Conservation (phyloP, 1,139 yeast genomes). For the Arxiozyma telluris region DNA sequence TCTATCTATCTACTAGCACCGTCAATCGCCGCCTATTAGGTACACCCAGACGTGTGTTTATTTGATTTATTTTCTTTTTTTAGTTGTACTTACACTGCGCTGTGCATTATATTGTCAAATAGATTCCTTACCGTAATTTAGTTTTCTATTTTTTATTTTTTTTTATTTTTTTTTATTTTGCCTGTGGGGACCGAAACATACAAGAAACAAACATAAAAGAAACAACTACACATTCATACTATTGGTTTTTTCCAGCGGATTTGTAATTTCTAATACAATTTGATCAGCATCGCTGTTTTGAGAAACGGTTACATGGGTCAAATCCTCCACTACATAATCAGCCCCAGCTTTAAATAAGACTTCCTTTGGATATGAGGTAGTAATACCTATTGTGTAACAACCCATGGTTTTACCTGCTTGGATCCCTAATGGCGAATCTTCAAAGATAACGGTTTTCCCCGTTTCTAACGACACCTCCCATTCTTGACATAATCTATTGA, state of each 20-base stretch:
- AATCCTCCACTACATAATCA: slow-evolving; percentile 60
- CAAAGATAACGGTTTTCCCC: slow-evolving; percentile 54
- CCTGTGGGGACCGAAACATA: no score
- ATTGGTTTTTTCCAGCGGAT: slow-evolving; percentile 2
- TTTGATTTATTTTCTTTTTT: no score
- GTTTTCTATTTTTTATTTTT: no score
- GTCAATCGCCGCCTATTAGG: no score
- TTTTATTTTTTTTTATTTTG: no score
- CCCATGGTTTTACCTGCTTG: slow-evolving; percentile 72
- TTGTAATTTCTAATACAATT: slow-evolving; percentile 18
- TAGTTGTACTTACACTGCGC: background rate
- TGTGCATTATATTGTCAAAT: no score
- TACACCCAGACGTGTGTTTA: no score
- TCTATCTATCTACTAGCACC: background rate
- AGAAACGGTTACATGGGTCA: slow-evolving; percentile 36
- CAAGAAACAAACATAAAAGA: background rate
- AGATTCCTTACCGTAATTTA: background rate
- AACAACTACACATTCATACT: no score
- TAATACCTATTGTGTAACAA: slow-evolving; percentile 64
- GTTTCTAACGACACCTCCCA: slow-evolving; percentile 28
- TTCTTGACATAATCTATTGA: slow-evolving; percentile 43
- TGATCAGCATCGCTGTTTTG: slow-evolving; percentile 16
- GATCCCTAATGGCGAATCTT: slow-evolving; percentile 78
- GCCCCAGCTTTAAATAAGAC: slow-evolving; percentile 62
- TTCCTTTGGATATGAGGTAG: slow-evolving; percentile 58